phyloP scores from a whole-genome alignment of 2,329 filamentous ascomycete genomes.

The Penicillium sp. region DNA sequence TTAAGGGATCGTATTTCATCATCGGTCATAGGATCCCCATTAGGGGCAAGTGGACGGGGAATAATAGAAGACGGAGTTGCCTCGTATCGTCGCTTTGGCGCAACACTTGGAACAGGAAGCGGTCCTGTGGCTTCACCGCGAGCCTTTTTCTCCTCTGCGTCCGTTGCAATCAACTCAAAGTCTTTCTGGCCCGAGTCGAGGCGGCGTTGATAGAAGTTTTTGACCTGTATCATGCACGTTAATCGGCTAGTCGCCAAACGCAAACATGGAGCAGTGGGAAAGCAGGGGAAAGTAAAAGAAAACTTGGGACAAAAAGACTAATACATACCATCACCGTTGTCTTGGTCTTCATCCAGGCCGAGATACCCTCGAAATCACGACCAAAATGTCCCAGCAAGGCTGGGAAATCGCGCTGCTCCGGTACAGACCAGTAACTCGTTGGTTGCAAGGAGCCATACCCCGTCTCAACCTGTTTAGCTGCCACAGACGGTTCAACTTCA shows the following conservation, averaged over 20 bases:
- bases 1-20: constrained; percentile 35
- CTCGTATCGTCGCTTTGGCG: constrained; percentile 51
- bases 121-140: constrained; percentile 46
- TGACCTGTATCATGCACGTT: constrained; percentile 37
- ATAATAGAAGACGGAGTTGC: constrained; percentile 42
- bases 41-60: constrained; percentile 44
- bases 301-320: background rate
- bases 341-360: constrained; percentile 52
- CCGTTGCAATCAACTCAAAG: constrained; percentile 43
- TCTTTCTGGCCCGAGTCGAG: constrained; percentile 45
- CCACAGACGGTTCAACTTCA: constrained; percentile 28
- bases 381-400: constrained; percentile 48
- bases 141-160: constrained; percentile 45
- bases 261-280: background rate
- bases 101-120: constrained; percentile 44
- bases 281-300: too few species aligned
- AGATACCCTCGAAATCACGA: constrained; percentile 49
- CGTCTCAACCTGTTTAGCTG: constrained; percentile 27
- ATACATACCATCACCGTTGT: constrained; percentile 51
- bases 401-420: constrained; percentile 49
- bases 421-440: constrained; percentile 54
- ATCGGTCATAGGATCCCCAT: constrained; percentile 38
- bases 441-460: constrained; percentile 43
- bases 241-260: background rate
- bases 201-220: constrained; percentile 50